Conservation (phyloP, 148 eudicot species). For the Fagopyrum homotropicum region DNA sequence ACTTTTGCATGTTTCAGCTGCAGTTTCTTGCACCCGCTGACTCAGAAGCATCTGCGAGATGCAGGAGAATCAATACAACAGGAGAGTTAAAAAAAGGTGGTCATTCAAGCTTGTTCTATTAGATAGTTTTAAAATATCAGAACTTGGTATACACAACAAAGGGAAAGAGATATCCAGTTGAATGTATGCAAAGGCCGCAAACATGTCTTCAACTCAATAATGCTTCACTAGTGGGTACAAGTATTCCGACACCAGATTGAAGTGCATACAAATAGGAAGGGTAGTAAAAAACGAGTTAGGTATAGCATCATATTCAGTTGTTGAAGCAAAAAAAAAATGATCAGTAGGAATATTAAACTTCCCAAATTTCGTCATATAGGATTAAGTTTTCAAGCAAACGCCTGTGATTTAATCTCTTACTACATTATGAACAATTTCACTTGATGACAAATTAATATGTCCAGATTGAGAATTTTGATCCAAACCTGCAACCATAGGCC, state of each 20-base stretch:
- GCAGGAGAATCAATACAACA: neutral
- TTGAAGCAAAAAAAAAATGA: neutral
- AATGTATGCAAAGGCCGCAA: neutral
- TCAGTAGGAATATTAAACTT: neutral
- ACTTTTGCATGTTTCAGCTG: constrained; percentile 84
- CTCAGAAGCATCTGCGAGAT: constrained; percentile 78
- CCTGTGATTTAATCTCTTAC: neutral
- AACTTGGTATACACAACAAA: neutral
- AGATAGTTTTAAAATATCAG: neutral
- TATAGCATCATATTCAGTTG: neutral
- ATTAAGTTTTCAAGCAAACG: constrained; percentile 1
- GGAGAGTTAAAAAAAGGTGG: neutral
- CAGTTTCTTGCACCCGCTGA: constrained; percentile 92
- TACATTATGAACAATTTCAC: neutral
- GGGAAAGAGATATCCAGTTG: neutral
- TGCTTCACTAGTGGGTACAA: neutral
- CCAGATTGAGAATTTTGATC: constrained; percentile 9
- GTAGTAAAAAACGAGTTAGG: neutral
- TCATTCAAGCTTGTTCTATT: neutral
- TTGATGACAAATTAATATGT: neutral
- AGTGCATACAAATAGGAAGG: neutral
- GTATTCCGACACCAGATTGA: neutral
- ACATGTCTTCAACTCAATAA: neutral
- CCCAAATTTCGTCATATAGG: neutral
- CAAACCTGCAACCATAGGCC: constrained; percentile 97